Conservation (phyloP, 2,329 filamentous ascomycete genomes). For the Phialocephala subalpina region DNA sequence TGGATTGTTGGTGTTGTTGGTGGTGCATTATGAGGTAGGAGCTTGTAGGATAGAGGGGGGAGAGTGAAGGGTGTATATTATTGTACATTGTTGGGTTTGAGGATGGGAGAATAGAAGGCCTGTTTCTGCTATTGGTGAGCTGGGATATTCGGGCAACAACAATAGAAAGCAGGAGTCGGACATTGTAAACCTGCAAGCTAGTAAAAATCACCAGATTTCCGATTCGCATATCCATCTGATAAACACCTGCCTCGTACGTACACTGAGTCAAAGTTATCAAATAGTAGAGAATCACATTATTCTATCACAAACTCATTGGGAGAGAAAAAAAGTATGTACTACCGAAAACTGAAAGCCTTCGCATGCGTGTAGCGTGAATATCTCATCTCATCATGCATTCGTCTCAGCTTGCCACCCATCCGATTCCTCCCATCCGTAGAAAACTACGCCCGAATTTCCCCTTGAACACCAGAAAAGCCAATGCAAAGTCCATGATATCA, state of each 20-base stretch:
- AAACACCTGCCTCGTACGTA: too few relatives aligned
- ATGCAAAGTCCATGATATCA: constrained; percentile 6
- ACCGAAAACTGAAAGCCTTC: background rate
- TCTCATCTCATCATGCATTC: constrained; percentile 12
- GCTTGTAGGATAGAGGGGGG: background rate
- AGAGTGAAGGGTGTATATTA: constrained; percentile 18
- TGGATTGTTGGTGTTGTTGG: constrained; percentile 89
- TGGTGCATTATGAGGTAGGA: constrained; percentile 75
- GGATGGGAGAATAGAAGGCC: background rate
- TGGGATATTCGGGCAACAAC: too few relatives aligned
- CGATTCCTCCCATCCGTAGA: background rate
- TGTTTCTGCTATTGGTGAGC: too few relatives aligned
- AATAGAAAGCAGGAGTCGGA: too few relatives aligned
- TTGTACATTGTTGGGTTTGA: background rate
- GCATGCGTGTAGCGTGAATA: background rate
- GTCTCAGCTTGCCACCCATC: background rate
- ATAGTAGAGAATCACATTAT: constrained; percentile 4
- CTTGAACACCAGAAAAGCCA: constrained; percentile 4
- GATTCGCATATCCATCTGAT: too few relatives aligned
- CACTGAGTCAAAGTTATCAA: too few relatives aligned
- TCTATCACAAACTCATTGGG: background rate
- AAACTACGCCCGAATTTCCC: background rate
- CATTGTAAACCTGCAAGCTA: too few relatives aligned
- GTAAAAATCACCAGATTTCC: too few relatives aligned
- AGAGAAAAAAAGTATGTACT: background rate